Conservation (phyloP, 345 rosid genomes). For the Citrus mangshanensis region DNA sequence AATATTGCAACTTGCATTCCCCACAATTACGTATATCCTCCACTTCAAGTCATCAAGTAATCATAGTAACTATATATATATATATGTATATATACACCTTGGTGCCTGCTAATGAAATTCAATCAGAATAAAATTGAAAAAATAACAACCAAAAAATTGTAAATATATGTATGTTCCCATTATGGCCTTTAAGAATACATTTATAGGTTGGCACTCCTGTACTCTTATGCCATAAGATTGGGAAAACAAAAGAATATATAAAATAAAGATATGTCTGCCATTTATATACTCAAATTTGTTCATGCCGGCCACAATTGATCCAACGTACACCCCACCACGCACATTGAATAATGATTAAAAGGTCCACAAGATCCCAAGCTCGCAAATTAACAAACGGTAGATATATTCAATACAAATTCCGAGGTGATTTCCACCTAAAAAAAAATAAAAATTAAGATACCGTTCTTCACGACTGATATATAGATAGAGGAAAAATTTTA, state of each 20-base stretch:
- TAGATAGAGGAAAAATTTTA: too few species aligned
- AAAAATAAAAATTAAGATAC: too few species aligned
- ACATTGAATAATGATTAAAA: background rate
- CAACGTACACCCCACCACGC: conserved; percentile 31
- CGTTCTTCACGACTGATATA: too few species aligned
- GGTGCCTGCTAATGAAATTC: background rate
- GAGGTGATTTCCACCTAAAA: background rate
- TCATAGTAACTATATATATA: background rate
- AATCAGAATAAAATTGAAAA: background rate
- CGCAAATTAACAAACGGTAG: background rate
- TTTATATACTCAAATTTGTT: conserved; percentile 12
- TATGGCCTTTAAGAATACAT: background rate
- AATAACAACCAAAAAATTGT: background rate
- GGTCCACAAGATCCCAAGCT: background rate
- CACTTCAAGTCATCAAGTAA: background rate
- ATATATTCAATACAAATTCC: conserved; percentile 13
- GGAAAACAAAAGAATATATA: background rate
- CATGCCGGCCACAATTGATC: conserved; percentile 21
- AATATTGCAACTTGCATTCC: background rate
- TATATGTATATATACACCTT: background rate
- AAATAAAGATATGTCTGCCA: conserved; percentile 35
- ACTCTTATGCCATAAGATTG: background rate
- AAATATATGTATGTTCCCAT: conserved; percentile 17
- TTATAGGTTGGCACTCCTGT: background rate
- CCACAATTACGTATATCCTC: background rate